Conservation (phyloP, 768 basidiomycete species). For the Mycena filopes region DNA sequence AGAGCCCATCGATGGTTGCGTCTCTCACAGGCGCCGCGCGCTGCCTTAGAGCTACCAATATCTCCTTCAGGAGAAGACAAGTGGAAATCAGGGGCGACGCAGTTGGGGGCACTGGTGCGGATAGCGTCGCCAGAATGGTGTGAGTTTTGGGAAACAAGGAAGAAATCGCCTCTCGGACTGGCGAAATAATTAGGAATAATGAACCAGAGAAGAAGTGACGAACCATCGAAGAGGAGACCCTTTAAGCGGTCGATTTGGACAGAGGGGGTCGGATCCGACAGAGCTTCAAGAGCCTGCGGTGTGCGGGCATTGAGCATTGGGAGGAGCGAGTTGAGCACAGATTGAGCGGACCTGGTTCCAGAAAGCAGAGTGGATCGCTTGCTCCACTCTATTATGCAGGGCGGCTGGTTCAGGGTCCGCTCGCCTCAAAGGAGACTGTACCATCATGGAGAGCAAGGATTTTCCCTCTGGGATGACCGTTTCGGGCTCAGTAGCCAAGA, state of each 20-base stretch:
- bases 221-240: constrained; percentile 28
- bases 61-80: constrained; percentile 63
- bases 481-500: constrained; percentile 70
- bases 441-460: constrained; percentile 73
- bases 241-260: constrained; percentile 70
- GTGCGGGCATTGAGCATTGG: not conserved
- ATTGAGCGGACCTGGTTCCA: constrained; percentile 72
- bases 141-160: constrained; percentile 71
- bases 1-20: constrained; percentile 57
- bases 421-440: constrained; percentile 41
- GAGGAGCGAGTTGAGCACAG: constrained; percentile 10
- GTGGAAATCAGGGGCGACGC: constrained; percentile 72
- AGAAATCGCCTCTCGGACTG: constrained; percentile 49
- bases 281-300: constrained; percentile 61
- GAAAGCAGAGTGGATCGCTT: constrained; percentile 72
- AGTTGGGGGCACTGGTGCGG: constrained; percentile 72
- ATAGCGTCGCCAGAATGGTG: constrained; percentile 59
- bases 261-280: constrained; percentile 69
- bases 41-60: constrained; percentile 60
- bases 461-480: constrained; percentile 77
- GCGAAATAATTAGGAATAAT: constrained; percentile 65
- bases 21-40: constrained; percentile 80
- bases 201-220: not conserved
- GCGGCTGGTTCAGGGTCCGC: constrained; percentile 16
- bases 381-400: constrained; percentile 56